These are phyloP conservation scores for Mitragyna speciosa DNA, from an alignment of 257 asterid species.

Conservation along the genomic window DNA sequence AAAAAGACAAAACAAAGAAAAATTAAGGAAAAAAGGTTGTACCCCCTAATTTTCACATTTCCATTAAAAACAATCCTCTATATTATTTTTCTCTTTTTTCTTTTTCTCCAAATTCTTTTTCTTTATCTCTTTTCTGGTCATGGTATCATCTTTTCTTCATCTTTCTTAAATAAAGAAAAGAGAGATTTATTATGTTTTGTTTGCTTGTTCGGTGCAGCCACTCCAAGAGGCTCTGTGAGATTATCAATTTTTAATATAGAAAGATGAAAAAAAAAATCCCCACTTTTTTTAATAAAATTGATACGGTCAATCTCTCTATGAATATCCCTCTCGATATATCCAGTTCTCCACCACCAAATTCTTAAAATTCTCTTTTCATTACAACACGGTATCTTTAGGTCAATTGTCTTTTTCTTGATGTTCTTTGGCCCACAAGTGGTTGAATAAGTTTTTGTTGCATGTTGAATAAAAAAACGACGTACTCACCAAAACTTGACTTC, in stretches of 20 bases:
- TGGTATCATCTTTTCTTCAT: constrained; percentile 23
- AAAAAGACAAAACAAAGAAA: constrained; percentile 12
- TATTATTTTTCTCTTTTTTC: background rate
- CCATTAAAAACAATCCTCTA: constrained; percentile 1
- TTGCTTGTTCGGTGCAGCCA: constrained; percentile 17
- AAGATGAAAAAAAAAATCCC: constrained; percentile 28
- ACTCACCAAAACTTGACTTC: constrained; percentile 5
- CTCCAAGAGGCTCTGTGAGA: constrained; percentile 31
- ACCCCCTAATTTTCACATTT: constrained; percentile 7
- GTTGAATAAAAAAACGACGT: background rate
- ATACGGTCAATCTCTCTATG: constrained; percentile 7
- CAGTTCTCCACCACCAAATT: background rate
- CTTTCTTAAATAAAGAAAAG: constrained; percentile 17
- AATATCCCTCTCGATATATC: constrained; percentile 7
- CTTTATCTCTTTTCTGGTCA: constrained; percentile 8
- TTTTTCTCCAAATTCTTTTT: constrained; percentile 1
- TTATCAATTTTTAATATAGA: constrained; percentile 1
- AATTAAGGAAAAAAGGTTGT: constrained; percentile 5
- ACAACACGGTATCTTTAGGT: background rate
- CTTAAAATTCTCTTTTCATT: background rate
- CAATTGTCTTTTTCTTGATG: background rate
- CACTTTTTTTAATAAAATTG: constrained; percentile 1
- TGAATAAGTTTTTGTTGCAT: constrained; percentile 7
- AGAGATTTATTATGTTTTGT: constrained; percentile 13
- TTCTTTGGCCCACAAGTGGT: constrained; percentile 20